phyloP scores from a whole-genome alignment of 495 filamentous ascomycete species.

The Penicillium steckii region DNA sequence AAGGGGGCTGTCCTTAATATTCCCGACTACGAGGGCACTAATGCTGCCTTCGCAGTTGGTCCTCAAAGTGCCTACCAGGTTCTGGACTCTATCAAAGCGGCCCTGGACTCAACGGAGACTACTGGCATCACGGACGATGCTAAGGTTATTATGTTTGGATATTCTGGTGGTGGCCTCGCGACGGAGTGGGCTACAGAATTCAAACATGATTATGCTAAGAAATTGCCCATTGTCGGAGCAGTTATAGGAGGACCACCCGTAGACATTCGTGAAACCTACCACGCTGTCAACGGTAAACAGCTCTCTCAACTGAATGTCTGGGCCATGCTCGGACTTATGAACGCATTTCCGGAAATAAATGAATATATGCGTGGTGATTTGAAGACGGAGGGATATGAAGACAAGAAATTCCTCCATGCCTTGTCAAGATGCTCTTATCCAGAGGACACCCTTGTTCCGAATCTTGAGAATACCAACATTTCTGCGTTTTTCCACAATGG shows the following conservation, averaged over 20 bases:
- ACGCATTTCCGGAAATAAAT: slow-evolving; percentile 6
- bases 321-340: slow-evolving; percentile 10
- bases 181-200: slow-evolving; percentile 49
- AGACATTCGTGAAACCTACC: slow-evolving; percentile 7
- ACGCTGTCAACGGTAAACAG: background rate
- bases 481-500: background rate
- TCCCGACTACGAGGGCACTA: slow-evolving; percentile 48
- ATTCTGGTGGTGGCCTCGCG: slow-evolving; percentile 49
- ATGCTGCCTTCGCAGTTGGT: slow-evolving; percentile 38
- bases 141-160: slow-evolving; percentile 42
- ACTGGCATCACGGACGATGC: slow-evolving; percentile 9
- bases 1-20: slow-evolving; percentile 10
- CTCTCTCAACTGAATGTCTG: background rate
- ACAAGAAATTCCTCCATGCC: background rate
- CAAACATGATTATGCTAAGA: slow-evolving; percentile 43
- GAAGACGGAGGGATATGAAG: background rate
- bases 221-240: slow-evolving; percentile 26
- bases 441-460: background rate
- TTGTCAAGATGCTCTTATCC: too few relatives aligned
- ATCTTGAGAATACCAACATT: background rate
- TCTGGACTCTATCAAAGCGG: slow-evolving; percentile 47
- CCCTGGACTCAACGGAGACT: slow-evolving; percentile 14
- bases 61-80: slow-evolving; percentile 41
- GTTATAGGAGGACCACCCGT: slow-evolving; percentile 9
- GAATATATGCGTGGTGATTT: background rate